Conservation (phyloP, 768 basidiomycete genomes). For the Xerocomus spinulosus region DNA sequence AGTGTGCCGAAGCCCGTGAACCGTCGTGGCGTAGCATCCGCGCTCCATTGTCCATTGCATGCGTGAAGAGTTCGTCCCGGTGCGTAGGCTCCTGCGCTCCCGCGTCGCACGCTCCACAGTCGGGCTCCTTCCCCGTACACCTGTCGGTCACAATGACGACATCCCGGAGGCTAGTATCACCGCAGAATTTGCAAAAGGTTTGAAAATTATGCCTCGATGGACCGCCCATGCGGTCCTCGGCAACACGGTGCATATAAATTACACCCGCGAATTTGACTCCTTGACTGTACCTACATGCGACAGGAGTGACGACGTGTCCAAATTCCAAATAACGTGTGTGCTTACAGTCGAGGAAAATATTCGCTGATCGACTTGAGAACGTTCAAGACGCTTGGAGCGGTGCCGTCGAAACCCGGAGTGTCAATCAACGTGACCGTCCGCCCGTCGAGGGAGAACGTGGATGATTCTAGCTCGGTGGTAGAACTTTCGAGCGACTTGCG, state of each 20-base stretch:
- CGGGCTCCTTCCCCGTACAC: slow-evolving; percentile 35
- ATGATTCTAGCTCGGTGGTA: slow-evolving; percentile 39
- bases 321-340: not conserved
- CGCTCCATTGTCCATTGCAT: slow-evolving; percentile 43
- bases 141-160: slow-evolving; percentile 47
- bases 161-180: slow-evolving; percentile 40
- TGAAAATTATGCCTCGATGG: slow-evolving; percentile 42
- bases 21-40: slow-evolving; percentile 38
- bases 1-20: slow-evolving; percentile 39
- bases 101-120: slow-evolving; percentile 29
- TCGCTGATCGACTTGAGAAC: slow-evolving; percentile 44
- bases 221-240: slow-evolving; percentile 41
- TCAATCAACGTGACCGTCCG: slow-evolving; percentile 46
- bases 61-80: slow-evolving; percentile 40
- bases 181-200: slow-evolving; percentile 48
- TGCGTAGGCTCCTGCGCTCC: slow-evolving; percentile 37
- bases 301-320: not conserved
- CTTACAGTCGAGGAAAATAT: slow-evolving; percentile 21
- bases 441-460: slow-evolving; percentile 42
- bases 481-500: slow-evolving; percentile 40
- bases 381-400: slow-evolving; percentile 38
- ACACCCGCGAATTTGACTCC: slow-evolving; percentile 40
- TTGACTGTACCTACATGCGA: slow-evolving; percentile 15
- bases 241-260: slow-evolving; percentile 47
- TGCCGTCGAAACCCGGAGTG: slow-evolving; percentile 58